Percentiles rank a stretch among this genome's conserved stretches.
Conservation (phyloP, 805 yeast genomes). For the Huiozyma sinensis region DNA sequence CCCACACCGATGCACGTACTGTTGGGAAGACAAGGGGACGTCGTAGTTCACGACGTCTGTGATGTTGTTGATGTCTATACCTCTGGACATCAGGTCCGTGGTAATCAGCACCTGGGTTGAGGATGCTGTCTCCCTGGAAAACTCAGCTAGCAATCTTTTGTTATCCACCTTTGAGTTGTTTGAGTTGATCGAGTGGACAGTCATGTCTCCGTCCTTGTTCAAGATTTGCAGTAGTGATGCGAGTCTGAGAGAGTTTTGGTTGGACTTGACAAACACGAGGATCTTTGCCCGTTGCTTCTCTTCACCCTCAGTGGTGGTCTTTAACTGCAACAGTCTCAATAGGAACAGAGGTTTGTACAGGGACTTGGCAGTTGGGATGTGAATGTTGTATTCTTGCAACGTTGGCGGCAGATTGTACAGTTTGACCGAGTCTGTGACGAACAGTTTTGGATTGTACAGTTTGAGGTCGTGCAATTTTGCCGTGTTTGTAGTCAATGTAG, state of each 20-base stretch:
- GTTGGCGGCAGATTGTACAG: constrained; percentile 51
- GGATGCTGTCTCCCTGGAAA: constrained; percentile 39
- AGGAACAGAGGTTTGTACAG: constrained; percentile 65
- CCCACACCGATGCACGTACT: constrained; percentile 92
- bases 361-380: constrained; percentile 31
- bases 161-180: constrained; percentile 44
- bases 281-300: constrained; percentile 5
- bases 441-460: constrained; percentile 58
- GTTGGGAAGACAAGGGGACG: constrained; percentile 77
- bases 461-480: constrained; percentile 69
- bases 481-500: constrained; percentile 89
- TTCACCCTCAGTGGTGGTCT: neutral
- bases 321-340: constrained; percentile 41
- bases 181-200: constrained; percentile 45
- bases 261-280: constrained; percentile 31
- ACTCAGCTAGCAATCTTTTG: constrained; percentile 45
- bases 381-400: constrained; percentile 35
- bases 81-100: constrained; percentile 94
- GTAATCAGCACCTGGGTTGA: constrained; percentile 40
- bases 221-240: constrained; percentile 37
- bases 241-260: constrained; percentile 79
- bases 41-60: constrained; percentile 82
- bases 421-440: constrained; percentile 55
- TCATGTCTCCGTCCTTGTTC: constrained; percentile 4
- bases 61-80: constrained; percentile 69